Base-by-base conservation (phyloP, 2,329 filamentous ascomycete genomes). In the Fonsecaea nubica region DNA sequence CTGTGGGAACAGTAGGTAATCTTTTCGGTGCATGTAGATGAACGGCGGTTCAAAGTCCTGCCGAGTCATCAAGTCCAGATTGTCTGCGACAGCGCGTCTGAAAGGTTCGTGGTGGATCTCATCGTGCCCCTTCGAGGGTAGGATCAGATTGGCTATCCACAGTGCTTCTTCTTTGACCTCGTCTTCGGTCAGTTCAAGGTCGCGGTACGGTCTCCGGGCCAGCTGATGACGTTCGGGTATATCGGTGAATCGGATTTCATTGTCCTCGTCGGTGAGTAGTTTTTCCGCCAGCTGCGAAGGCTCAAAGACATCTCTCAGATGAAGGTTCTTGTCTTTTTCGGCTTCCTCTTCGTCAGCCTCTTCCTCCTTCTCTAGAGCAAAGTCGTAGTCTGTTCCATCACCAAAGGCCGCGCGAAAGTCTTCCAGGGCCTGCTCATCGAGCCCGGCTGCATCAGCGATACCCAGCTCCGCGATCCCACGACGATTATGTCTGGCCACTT, bases 221-320 rank as follows among this genome's bases (percentile, higher is more conserved):
- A 99, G 81, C 77, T 99, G 95, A 78, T 97, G 94, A 74, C 95
- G 90, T 79, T 99, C 95, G 1, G 95, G 95, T 72, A 97, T 90
- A 76, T 99, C 95, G 21, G 87, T 89, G 75, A 90, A 88, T 57
- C 95, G 92, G 71, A 99, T 97, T 65, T 88, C 82, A 77, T 98
- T 96, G 77, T 99, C 95, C 70, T 93, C 93, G 65, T 98, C 95
- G 8, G 95, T 99, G 73, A 99, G 87, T 77, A 98, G 90, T 80
- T 92, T 94, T 80, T 99, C 95, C 64, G 90, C 89, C 45, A 99
- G 86, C 77, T 99, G 93, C 2, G 93, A 96, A 0, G 95, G 95
- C 79, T 99, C 95, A 74, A 99, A 99, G 58, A 99, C 94, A 76
- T 99, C 94, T 81, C 98, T 97, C 69, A 99, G 86, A 78, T 97